Conservation (phyloP, 495 filamentous ascomycete species). For the Pyronema omphalodes region DNA sequence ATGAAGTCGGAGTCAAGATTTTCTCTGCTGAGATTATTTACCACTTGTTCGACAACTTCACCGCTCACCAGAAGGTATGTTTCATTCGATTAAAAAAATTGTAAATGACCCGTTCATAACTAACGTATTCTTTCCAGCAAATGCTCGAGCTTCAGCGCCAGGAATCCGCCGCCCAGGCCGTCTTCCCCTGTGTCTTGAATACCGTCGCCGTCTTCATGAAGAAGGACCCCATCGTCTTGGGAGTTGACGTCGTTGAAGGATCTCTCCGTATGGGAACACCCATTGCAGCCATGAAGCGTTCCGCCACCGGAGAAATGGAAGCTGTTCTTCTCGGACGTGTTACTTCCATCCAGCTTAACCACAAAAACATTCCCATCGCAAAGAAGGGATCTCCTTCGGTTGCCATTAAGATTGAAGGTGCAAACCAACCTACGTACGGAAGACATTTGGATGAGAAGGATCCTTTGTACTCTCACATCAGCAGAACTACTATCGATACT, state of each 20-base stretch:
- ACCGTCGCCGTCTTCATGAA: constrained; percentile 97
- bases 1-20: constrained; percentile 91
- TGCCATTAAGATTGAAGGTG: constrained; percentile 90
- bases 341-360: constrained; percentile 91
- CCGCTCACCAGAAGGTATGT: constrained; percentile 60
- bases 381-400: constrained; percentile 95
- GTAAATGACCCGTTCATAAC: neutral
- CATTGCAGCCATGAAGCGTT: constrained; percentile 64
- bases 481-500: constrained; percentile 71
- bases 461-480: constrained; percentile 69
- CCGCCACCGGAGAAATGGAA: constrained; percentile 65
- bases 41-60: constrained; percentile 93
- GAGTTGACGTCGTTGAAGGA: constrained; percentile 87
- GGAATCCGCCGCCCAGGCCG: constrained; percentile 81
- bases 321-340: constrained; percentile 77
- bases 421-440: constrained; percentile 88
- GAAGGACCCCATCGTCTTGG: constrained; percentile 85
- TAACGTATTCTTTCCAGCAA: constrained; percentile 23
- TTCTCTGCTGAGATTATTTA: constrained; percentile 99
- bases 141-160: constrained; percentile 82
- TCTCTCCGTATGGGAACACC: constrained; percentile 71
- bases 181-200: constrained; percentile 84
- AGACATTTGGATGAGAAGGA: constrained; percentile 92
- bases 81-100: neutral
- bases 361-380: constrained; percentile 77